A percentile compares a stretch with the other conserved stretches of the same genome.
Conservation (phyloP, 768 basidiomycete species). For the Pulveroboletus sp. region DNA sequence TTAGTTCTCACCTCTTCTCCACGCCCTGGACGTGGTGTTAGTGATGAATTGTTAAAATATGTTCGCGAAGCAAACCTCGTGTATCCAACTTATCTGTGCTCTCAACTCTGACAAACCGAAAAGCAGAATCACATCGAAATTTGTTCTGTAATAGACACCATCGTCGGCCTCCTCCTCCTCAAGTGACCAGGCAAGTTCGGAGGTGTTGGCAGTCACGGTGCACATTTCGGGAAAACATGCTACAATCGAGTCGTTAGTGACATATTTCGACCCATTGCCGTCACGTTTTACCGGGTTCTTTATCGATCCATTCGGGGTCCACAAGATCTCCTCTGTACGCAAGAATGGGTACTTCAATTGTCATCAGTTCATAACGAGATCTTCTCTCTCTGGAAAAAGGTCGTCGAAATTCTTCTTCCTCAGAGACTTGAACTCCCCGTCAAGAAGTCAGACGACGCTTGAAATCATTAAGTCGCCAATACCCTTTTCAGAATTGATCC, state of each 20-base stretch:
- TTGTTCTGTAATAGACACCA: neutral
- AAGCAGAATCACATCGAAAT: constrained; percentile 35
- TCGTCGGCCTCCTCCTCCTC: neutral
- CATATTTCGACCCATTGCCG: too few species aligned
- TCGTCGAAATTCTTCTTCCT: constrained; percentile 4
- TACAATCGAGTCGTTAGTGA: neutral
- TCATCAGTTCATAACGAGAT: neutral
- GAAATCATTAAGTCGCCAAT: neutral
- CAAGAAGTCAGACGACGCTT: neutral
- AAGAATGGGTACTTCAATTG: neutral
- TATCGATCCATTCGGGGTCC: constrained; percentile 10
- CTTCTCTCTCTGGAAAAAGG: neutral
- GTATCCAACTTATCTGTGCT: constrained; percentile 43
- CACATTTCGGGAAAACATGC: constrained; percentile 8
- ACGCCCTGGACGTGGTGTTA: neutral
- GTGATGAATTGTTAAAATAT: neutral
- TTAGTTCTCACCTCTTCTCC: neutral
- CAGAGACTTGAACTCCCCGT: neutral
- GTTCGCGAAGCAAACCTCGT: constrained; percentile 13
- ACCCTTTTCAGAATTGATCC: constrained; percentile 36
- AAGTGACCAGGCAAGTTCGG: neutral
- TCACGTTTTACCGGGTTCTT: constrained; percentile 5
- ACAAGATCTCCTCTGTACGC: constrained; percentile 12
- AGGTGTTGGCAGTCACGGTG: constrained; percentile 6
- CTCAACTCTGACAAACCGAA: constrained; percentile 44